A percentile compares a stretch with the other conserved stretches of the same genome.
phyloP scores from a whole-genome alignment of 306 rosid genomes.

The Pyrus pyrifolia region DNA sequence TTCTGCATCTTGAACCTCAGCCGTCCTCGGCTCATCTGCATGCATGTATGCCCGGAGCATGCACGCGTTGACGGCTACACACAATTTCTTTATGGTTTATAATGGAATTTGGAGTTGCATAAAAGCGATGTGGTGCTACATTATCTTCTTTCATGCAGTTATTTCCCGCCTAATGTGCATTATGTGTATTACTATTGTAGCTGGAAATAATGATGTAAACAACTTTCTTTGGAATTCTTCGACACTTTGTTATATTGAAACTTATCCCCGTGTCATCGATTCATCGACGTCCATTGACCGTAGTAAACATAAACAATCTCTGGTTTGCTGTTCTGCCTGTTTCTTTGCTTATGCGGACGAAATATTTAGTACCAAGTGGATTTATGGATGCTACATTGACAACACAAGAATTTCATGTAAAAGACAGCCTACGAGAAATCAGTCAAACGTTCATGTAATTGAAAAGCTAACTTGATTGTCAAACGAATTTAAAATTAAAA shows the following conservation, averaged over 20 bases:
- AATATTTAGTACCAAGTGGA: too few relatives aligned
- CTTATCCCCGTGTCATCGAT: neutral
- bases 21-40: neutral
- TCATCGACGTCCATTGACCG: neutral
- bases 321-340: too few relatives aligned
- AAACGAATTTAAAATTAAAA: too few relatives aligned
- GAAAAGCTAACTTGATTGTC: too few relatives aligned
- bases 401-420: too few relatives aligned
- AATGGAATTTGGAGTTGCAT: neutral
- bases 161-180: neutral
- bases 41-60: neutral
- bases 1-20: conserved; percentile 35
- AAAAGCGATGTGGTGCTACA: neutral
- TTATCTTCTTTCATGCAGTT: neutral
- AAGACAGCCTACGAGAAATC: too few relatives aligned
- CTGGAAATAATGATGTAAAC: neutral
- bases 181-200: neutral
- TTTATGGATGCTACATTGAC: too few relatives aligned
- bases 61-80: neutral
- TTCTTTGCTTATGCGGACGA: too few relatives aligned
- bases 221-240: neutral
- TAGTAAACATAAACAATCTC: neutral
- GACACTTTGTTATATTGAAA: neutral
- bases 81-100: neutral
- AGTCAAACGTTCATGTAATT: too few relatives aligned